Conservation (phyloP, 306 rosid species). For the Sphenostylis stenocarpa region DNA sequence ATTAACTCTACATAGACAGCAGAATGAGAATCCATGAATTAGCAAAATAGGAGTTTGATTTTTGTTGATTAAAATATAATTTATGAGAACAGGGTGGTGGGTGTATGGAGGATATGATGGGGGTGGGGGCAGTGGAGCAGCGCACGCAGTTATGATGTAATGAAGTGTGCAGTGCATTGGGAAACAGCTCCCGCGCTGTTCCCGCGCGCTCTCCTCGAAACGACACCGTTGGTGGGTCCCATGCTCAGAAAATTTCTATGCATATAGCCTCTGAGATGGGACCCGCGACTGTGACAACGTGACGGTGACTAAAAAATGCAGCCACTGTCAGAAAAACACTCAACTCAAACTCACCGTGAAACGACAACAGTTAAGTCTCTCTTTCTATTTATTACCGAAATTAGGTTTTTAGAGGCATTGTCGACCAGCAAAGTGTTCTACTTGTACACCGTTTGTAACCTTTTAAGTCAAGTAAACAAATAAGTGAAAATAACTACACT, state of each 20-base stretch:
- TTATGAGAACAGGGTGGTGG: too few species aligned
- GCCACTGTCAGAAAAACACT: conserved; percentile 19
- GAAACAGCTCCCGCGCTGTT: conserved; percentile 60
- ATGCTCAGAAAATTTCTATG: background rate
- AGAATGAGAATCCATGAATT: too few species aligned
- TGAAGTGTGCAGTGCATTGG: conserved; percentile 42
- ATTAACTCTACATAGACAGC: too few species aligned
- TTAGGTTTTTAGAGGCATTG: too few species aligned
- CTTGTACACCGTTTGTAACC: too few species aligned
- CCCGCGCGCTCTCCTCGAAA: conserved; percentile 46
- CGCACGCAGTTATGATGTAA: background rate
- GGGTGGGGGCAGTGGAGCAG: conserved; percentile 12
- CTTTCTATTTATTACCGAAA: too few species aligned
- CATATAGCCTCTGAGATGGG: background rate
- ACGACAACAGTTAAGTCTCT: background rate
- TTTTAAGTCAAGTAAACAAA: too few species aligned
- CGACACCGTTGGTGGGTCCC: conserved; percentile 43
- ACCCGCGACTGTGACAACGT: conserved; percentile 16
- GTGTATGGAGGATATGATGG: background rate
- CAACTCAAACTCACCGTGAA: conserved; percentile 25
- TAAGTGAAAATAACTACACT: too few species aligned
- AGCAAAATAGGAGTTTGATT: too few species aligned
- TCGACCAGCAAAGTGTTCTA: too few species aligned
- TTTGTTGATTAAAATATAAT: too few species aligned
- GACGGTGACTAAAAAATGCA: conserved; percentile 22